Conservation (phyloP, 2,329 filamentous ascomycete species). For the Cladosporium sp. region DNA sequence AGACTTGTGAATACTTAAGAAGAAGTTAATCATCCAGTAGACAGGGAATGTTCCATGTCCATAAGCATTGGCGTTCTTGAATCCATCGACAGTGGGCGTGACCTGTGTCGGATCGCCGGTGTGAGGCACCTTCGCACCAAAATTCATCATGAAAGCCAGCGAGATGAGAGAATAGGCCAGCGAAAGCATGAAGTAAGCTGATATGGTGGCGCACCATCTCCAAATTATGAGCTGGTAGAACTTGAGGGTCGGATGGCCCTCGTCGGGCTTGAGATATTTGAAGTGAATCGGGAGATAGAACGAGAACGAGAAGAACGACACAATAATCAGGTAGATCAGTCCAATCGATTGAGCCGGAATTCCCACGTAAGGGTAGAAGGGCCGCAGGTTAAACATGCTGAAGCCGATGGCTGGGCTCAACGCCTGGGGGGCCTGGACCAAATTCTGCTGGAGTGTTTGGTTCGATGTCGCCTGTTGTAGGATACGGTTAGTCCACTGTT, state of each 20-base stretch:
- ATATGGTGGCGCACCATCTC: constrained; percentile 59
- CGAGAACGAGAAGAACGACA: constrained; percentile 66
- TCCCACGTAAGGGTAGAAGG: constrained; percentile 57
- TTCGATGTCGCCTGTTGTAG: constrained; percentile 46
- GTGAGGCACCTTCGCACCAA: constrained; percentile 48
- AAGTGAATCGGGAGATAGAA: constrained; percentile 67
- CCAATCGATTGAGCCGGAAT: constrained; percentile 64
- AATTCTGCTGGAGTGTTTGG: constrained; percentile 44
- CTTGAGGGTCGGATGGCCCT: constrained; percentile 60
- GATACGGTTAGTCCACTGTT: constrained; percentile 46
- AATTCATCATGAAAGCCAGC: constrained; percentile 65
- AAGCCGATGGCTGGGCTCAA: constrained; percentile 60
- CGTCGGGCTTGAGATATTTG: constrained; percentile 55
- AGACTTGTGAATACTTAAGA: constrained; percentile 26
- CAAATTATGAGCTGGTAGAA: constrained; percentile 61
- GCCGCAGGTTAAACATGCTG: constrained; percentile 59
- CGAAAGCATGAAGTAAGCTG: constrained; percentile 63
- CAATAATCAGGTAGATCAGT: constrained; percentile 67
- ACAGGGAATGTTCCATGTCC: constrained; percentile 61
- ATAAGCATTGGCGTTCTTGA: constrained; percentile 55
- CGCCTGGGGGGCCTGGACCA: constrained; percentile 54
- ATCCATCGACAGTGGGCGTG: constrained; percentile 34
- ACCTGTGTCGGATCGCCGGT: constrained; percentile 46
- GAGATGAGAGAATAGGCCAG: constrained; percentile 66
- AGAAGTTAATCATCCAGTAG: constrained; percentile 57